Base-by-base conservation (phyloP, 2,329 filamentous ascomycete genomes). In the Exophiala aquamarina region DNA sequence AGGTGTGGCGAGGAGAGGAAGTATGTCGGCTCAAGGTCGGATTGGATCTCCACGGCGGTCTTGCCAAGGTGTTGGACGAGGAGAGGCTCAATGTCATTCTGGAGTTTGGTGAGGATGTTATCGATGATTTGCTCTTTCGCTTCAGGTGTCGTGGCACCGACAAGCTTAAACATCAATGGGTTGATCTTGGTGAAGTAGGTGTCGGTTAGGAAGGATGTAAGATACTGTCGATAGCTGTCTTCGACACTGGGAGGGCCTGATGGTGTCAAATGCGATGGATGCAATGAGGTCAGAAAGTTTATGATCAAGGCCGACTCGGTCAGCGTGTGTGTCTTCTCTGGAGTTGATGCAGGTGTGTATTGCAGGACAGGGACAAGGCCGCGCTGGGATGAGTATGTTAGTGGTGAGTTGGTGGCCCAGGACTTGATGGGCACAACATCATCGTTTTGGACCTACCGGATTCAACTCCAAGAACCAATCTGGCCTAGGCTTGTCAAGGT, bases 81-180 rank as follows among this genome's bases (percentile, higher is more conserved):
- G 29, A 89, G 67, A 1, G 86, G 86, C 67, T 91, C 88, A 45
- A 93, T 70, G 59, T 92, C 86, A 69, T 85, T 88, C 43, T 74
- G 72, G 1, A 87, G 67, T 1, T 71, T 72, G 1, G 71, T 73
- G 3, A 85, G 69, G n/a, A 81, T 69, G 7, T 76, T 75, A 17
- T 76, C 66, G 0, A 66, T 70, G 3, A 77, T 61, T 2, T 68
- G 68, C 1, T 76, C 71, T 4, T 73, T 71, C 37, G 82, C 82
- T 4, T 69, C 74, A 1, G 75, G 66, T 13, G 64, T 61, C 37
- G 73, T 69, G 1, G 77, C 70, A 4, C 71, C 64, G n/a, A 79
- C 51, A 10, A 73, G 63, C 50, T 74, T 74, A 50, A 72, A 70
- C 28, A 78, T 65, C 32, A 70, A 62, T 1, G 69, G 58, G 6